A percentile compares a stretch with the other conserved stretches of the same genome.
These are phyloP conservation scores for Bolboschoenus planiculmis DNA, from an alignment of 176 grass and related monocot species.

Conservation along the genomic window DNA sequence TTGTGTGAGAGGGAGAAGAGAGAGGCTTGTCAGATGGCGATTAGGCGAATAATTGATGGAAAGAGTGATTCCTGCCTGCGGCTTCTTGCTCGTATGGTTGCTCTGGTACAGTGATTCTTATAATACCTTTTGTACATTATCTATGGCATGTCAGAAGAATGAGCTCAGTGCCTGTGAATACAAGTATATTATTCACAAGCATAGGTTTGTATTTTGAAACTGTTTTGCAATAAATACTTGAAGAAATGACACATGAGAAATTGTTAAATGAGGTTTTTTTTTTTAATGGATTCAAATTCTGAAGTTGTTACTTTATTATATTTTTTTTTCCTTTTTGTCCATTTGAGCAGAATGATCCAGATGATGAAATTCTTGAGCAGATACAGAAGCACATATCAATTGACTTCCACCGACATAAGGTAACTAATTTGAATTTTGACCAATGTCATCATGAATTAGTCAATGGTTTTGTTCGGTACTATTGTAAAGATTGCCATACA, in stretches of 20 bases:
- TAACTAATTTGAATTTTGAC: conserved; percentile 28
- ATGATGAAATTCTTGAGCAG: conserved; percentile 71
- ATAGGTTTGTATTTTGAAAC: not conserved
- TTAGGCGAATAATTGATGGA: conserved; percentile 64
- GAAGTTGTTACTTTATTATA: not conserved
- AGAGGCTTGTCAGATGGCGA: conserved; percentile 38
- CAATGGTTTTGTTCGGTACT: not conserved
- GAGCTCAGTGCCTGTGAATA: not conserved
- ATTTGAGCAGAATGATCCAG: conserved; percentile 48
- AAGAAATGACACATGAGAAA: not conserved
- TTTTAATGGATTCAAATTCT: not conserved
- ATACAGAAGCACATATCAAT: conserved; percentile 69
- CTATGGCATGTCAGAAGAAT: not conserved
- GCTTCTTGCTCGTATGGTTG: conserved; percentile 79
- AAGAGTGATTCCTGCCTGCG: conserved; percentile 46
- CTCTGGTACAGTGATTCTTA: conserved; percentile 54
- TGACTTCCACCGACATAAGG: conserved; percentile 70
- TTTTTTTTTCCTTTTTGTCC: conserved; percentile 14
- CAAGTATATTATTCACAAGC: not conserved
- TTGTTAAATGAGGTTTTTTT: not conserved
- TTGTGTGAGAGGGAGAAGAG: conserved; percentile 57
- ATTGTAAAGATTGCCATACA: not conserved
- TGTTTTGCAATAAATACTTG: not conserved
- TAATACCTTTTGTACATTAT: conserved; percentile 23
- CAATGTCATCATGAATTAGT: not conserved